Base-by-base conservation (phyloP, 2,329 filamentous ascomycete genomes). In the Chaetomium sp. region DNA sequence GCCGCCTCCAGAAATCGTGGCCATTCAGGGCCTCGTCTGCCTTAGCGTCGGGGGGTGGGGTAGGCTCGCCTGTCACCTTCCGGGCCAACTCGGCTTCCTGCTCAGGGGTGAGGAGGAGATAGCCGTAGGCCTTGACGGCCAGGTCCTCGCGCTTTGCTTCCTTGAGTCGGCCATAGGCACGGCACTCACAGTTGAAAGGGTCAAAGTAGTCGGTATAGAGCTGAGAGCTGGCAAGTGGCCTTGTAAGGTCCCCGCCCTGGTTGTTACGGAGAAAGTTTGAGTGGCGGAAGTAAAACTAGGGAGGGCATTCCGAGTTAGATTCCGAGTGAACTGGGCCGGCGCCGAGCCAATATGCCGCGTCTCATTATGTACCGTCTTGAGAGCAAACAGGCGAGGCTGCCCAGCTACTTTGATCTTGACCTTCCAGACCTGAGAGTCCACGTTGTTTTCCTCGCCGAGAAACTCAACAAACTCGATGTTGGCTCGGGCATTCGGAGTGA, bases 101-200 rank as follows among this genome's bases (percentile, higher is more conserved):
- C 8, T 53, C 7, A 7, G 57, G 40, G 0, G 49, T 57, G 6
- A 61, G 48, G 27, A 59, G 43, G 11, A 61, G 54, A 47, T 61
- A 60, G 11, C 60, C 55, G 40, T 52, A 48, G 5, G 54, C 55
- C 6, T 27, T 45, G 34, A 59, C 52, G 14, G 55, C 58, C 10
- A 61, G 49, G 38, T 60, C 56, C 14, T 52, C 35, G 34, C 55
- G 38, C 1, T 44, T 14, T 27, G 48, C 54, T 33, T 60, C 35
- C 27, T 57, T 56, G 10, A 62, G 56, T 11, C 56, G 52, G 47
- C 54, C 58, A 41, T 61, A 61, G 8, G 37, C 58, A 9, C 60
- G 55, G 32, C 55, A 61, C 49, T 61, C 60, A 37, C 50, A 52
- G 53, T 54, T 55, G 50, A 60, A 62, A 27, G 53, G 49, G 38